Evolutionary conservation across 2,329 filamentous ascomycete genomes (phyloP), one percentile per base, ranked within the genome.

Genomic region (Fulvia fulva): DNA sequence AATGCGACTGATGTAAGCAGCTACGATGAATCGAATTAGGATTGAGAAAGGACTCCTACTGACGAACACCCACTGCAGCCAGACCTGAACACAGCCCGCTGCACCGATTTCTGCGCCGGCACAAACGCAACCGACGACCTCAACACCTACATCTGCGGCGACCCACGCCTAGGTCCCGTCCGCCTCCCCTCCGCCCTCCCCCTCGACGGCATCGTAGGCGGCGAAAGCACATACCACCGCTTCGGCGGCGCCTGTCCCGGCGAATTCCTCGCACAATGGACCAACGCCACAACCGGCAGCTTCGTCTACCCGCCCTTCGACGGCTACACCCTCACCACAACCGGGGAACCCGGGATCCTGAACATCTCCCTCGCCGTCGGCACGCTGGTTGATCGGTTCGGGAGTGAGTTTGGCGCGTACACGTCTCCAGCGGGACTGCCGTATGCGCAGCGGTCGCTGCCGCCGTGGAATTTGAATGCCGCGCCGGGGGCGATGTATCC

Each of bases 201-300:
- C n/a, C 56, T 58, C 45, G 53, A 45, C 19, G 46, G 51, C 26
- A 58, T 55, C 22, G 56, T 46, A 21, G 56, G 56, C 30, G 46
- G 34, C 26, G 51, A 58, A 43, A 58, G 56, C 51, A 58, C 56
- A 19, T 58, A 58, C 45, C 56, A 51, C 21, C 56, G 56, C 46
- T 58, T 58, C 51, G 56, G 56, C 51, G 56, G 56, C 4, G 32
- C 51, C 32, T 58, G 52, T 34, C 56, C 56, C 3, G 56, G 51
- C 52, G 51, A 58, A 22, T 58, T 58, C 46, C 52, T 58, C 21
- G 56, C 56, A 16, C 25, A 32, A 32, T 58, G 52, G 51, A 58
- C 56, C 3, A 47, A 55, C n/a, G 16, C 51, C 1, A 45, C 51
- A 16, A 45, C 51, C 14, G 56, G 56, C n/a, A 14, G 9, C 1